Evolutionary conservation across 306 rosid genomes (phyloP), one percentile per base, ranked within the genome.

Genomic region (Vigna reflexopilosa): DNA sequence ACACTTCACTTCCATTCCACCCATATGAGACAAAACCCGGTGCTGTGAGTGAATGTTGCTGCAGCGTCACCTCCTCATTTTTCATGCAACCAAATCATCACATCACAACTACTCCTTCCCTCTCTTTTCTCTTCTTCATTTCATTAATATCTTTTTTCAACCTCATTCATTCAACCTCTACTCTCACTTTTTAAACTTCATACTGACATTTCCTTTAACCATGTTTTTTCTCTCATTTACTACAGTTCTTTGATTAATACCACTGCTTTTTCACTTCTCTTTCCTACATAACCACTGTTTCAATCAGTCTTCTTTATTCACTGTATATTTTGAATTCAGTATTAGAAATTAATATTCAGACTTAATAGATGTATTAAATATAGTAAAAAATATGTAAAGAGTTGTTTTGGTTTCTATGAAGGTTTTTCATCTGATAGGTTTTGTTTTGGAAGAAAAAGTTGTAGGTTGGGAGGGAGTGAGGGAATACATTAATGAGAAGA

Each of bases 401-500:
- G 7, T 5, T 34, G 4, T 5, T 32, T 32, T 26, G 28, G 28
- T 26, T 26, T 26, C 2, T 26, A 26, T 6, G 2, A 38, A 38
- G 42, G 22, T 20, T 20, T 20, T 20, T 20, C 22, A 20, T 20
- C 22, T 20, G 22, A 20, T 20, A 20, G 22, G 22, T 20, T 20
- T 20, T 20, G 22, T 20, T 20, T 38, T 9, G 45, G 9, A 40
- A 40, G 11, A 40, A 40, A 40, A 40, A 40, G 45, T 40, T 42
- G 47, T 42, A 9, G 47, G 47, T 42, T 11, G 7, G 42, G 47
- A 42, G 47, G 47, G 47, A 42, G 47, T 34, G 74, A 42, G 76
- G 48, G 79, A 50, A 78, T 72, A 73, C 78, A 87, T 77, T 82
- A 84, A 83, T 90, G 90, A 75, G 69, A 76, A 30, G 80, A 79